These are phyloP conservation scores for Fusarium sp. DNA, from an alignment of 2,329 filamentous ascomycete genomes.

Conservation along the genomic window DNA sequence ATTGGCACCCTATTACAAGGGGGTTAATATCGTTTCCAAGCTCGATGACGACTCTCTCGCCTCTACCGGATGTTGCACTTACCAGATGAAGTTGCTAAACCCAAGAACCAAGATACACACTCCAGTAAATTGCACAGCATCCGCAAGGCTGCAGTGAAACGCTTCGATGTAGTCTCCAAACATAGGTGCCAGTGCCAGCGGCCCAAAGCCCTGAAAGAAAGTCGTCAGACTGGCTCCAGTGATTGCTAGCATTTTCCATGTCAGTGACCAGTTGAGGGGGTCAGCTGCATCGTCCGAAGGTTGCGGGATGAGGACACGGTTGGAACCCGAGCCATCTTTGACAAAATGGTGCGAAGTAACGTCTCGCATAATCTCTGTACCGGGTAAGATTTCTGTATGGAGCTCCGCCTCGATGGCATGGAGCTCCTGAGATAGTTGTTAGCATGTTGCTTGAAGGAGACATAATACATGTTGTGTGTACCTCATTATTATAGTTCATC, in stretches of 20 bases:
- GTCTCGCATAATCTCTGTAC: constrained; percentile 7
- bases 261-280: constrained; percentile 3
- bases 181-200: neutral
- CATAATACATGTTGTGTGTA: neutral
- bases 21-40: neutral
- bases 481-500: neutral
- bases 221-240: neutral
- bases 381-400: neutral
- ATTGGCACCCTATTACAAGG: neutral
- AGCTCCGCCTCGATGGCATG: constrained; percentile 9
- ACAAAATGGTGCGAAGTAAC: constrained; percentile 1
- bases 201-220: constrained; percentile 1
- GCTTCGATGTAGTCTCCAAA: neutral
- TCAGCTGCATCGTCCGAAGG: neutral
- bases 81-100: constrained; percentile 6
- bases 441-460: neutral
- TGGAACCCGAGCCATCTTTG: constrained; percentile 2
- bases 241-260: constrained; percentile 2
- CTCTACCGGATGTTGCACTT: neutral
- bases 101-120: constrained; percentile 5
- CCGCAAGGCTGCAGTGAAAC: neutral
- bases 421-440: neutral
- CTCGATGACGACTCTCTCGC: accelerated
- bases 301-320: neutral
- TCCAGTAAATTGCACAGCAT: constrained; percentile 4